Percentiles rank a stretch among this genome's conserved stretches.
Evolutionary conservation across 257 asterid genomes (phyloP).

Genomic region (Solanum ossicruentum): DNA sequence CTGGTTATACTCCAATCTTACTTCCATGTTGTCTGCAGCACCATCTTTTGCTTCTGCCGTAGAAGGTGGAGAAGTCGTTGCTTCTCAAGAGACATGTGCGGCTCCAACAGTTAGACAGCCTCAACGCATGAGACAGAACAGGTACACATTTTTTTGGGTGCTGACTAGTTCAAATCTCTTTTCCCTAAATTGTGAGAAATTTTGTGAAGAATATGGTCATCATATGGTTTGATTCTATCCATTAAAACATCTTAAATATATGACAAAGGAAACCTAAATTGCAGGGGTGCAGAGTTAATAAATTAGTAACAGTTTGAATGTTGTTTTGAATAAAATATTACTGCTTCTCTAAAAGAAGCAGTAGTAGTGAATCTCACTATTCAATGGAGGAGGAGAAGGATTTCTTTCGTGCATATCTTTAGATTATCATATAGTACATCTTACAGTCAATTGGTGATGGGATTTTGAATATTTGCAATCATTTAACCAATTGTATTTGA

Average conservation of each 20-base stretch:
- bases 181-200: not conserved
- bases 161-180: not conserved
- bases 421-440: not conserved
- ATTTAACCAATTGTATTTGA: not conserved
- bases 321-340: not conserved
- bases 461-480: not conserved
- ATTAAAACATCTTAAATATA: not conserved
- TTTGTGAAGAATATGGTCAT: not conserved
- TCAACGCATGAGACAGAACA: conserved; percentile 51
- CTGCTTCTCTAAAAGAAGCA: not conserved
- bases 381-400: conserved; percentile 75
- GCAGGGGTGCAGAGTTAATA: not conserved
- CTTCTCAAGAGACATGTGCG: conserved; percentile 34
- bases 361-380: not conserved
- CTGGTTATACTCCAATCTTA: not conserved
- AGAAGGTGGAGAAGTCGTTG: conserved; percentile 47
- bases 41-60: conserved; percentile 51
- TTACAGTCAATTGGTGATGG: not conserved
- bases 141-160: conserved; percentile 24
- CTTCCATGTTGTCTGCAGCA: conserved; percentile 22
- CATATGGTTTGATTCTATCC: not conserved
- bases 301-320: not conserved
- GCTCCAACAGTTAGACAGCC: conserved; percentile 28
- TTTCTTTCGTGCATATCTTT: not conserved
- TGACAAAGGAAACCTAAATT: not conserved